Conservation (phyloP, 441 rosid genomes). For the Gossypium lobatum region DNA sequence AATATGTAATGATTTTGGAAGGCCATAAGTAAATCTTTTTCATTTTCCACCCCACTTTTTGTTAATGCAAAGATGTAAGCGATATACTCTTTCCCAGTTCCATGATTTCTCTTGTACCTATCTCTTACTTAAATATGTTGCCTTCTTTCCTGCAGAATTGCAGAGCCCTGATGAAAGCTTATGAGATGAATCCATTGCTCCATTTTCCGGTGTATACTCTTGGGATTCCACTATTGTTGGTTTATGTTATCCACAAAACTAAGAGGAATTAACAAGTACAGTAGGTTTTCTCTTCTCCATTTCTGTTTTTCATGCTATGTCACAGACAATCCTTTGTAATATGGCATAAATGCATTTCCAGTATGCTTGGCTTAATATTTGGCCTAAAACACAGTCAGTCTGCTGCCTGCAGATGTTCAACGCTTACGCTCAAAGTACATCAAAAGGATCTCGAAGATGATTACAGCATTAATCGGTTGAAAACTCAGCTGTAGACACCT, state of each 20-base stretch:
- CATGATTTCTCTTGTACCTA: background rate
- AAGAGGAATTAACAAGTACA: slow-evolving; percentile 28
- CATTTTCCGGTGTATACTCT: slow-evolving; percentile 75
- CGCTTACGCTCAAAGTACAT: background rate
- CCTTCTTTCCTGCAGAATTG: slow-evolving; percentile 46
- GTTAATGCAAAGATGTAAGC: background rate
- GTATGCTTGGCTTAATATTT: background rate
- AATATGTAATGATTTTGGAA: background rate
- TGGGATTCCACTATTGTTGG: slow-evolving; percentile 53
- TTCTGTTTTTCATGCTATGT: background rate
- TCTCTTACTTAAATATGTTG: slow-evolving; percentile 3
- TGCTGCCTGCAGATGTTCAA: background rate
- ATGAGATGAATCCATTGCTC: slow-evolving; percentile 73
- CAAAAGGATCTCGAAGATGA: background rate
- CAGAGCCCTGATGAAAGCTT: slow-evolving; percentile 65
- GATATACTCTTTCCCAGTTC: background rate
- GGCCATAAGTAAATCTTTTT: background rate
- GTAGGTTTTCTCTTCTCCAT: background rate
- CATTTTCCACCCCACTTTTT: background rate
- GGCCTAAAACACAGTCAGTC: background rate
- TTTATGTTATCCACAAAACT: slow-evolving; percentile 44
- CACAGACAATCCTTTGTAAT: background rate
- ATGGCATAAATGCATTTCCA: background rate
- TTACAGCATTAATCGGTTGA: background rate
- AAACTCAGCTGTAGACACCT: background rate